These are phyloP conservation scores for Coniochaeta sp. DNA, from an alignment of 2,329 filamentous ascomycete species.

Conservation along the genomic window DNA sequence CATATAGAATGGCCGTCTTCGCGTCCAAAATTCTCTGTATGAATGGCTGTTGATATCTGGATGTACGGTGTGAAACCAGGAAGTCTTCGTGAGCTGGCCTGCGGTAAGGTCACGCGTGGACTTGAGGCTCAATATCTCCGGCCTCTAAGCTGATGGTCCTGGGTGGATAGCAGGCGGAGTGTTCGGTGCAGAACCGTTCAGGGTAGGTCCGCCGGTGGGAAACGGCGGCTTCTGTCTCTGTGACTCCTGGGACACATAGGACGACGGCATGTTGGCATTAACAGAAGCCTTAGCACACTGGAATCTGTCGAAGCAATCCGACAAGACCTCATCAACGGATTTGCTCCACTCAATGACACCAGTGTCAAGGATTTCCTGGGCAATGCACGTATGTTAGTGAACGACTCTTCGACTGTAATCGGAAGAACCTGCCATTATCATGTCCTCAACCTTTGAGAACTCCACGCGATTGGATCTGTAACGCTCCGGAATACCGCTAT, in stretches of 20 bases:
- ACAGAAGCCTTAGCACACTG: constrained; percentile 37
- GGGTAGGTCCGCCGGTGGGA: not conserved
- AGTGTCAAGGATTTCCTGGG: constrained; percentile 36
- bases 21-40: not conserved
- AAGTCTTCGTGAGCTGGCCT: not conserved
- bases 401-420: not conserved
- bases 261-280: constrained; percentile 36
- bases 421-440: constrained; percentile 25
- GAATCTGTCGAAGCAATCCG: constrained; percentile 37
- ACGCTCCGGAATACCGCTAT: constrained; percentile 44
- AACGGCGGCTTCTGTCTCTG: not conserved
- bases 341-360: constrained; percentile 33
- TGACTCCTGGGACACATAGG: constrained; percentile 8
- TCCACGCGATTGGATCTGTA: constrained; percentile 42
- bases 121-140: too few relatives aligned
- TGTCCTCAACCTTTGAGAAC: constrained; percentile 41
- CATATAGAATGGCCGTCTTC: not conserved
- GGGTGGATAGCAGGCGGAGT: not conserved
- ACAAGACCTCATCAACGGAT: constrained; percentile 36
- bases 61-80: not conserved
- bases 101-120: too few relatives aligned
- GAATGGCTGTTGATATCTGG: not conserved
- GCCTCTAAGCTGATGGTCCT: not conserved
- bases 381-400: not conserved
- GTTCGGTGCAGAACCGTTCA: not conserved